Evolutionary conservation across 2,329 filamentous ascomycete genomes (phyloP), one percentile per base, ranked within the genome.

Genomic region (Apiospora hydei): DNA sequence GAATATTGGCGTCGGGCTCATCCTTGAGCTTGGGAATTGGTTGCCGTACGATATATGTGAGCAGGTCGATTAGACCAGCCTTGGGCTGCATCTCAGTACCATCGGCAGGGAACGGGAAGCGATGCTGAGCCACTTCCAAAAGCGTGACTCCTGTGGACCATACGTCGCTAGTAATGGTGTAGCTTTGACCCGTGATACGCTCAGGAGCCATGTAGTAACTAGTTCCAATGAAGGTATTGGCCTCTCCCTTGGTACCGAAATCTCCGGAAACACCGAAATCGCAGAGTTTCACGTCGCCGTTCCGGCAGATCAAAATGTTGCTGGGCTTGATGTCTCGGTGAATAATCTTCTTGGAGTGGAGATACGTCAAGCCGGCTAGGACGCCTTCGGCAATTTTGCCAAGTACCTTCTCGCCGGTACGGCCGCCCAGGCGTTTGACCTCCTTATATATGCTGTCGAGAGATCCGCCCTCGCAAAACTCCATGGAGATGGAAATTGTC

Each of bases 151-250:
- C 96, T 10, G 98, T 92, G 57, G 95, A 98, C 96, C 96, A 99
- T 71, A 99, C 96, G 78, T 99, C 96, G 10, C 95, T 98, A 2
- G 96, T 99, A 82, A 99, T 99, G 74, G 96, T 99, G 83, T 99
- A 99, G 69, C 93, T 96, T 85, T 98, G 94, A 72, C 96, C 96
- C 1, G 96, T 98, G 81, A 99, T 99, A 70, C 96, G 93, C 83
- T 99, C 96, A 0, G 96, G 96, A 4, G 96, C 96, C 96, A 99
- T 99, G 86, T 99, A 99, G 82, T 98, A 99, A 73, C 94, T 97
- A 16, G 96, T 99, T 75, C 96, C 96, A 80, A 99, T 99, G 80
- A 99, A 99, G 0, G 96, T 99, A 82, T 98, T 98, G 75, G 96
- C 96, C 81, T 98, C 96, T 70, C 96, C 96, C 83, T 99, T 98